phyloP scores from a whole-genome alignment of 768 basidiomycete genomes.

The Termitomyces sp. region DNA sequence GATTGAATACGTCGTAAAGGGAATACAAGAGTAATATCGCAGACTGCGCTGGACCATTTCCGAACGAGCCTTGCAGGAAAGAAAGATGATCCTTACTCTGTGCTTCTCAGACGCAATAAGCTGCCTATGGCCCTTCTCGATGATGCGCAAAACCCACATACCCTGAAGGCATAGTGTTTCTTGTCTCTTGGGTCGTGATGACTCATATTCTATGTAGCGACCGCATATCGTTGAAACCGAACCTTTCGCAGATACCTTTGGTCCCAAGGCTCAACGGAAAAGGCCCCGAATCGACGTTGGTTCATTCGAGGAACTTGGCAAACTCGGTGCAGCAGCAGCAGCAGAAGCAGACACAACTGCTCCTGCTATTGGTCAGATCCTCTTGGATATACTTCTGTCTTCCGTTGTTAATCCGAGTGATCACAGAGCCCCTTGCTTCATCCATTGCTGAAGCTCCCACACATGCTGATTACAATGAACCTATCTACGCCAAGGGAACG shows the following conservation, averaged over 20 bases:
- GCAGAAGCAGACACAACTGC: constrained; percentile 46
- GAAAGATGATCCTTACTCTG: constrained; percentile 94
- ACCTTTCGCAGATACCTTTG: constrained; percentile 91
- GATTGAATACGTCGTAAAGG: constrained; percentile 38
- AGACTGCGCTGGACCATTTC: constrained; percentile 95
- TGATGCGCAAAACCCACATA: constrained; percentile 76
- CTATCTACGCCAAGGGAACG: constrained; percentile 93
- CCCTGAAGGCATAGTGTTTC: constrained; percentile 52
- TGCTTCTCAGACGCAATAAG: constrained; percentile 90
- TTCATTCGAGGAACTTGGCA: constrained; percentile 85
- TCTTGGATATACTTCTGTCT: background rate
- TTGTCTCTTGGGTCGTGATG: background rate
- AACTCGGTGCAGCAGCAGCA: constrained; percentile 48
- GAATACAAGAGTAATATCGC: constrained; percentile 97
- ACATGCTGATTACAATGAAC: constrained; percentile 79
- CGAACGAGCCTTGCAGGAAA: constrained; percentile 78
- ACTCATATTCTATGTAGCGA: constrained; percentile 39
- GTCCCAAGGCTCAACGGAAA: constrained; percentile 93
- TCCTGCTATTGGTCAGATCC: constrained; percentile 38
- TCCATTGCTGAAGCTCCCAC: constrained; percentile 48
- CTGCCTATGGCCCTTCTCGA: constrained; percentile 95
- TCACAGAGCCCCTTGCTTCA: constrained; percentile 41
- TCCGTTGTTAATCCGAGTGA: background rate
- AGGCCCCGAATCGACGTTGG: constrained; percentile 83
- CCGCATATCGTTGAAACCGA: constrained; percentile 96